phyloP scores from a whole-genome alignment of 2,329 filamentous ascomycete species.

The Proliferodiscus dingleyae region DNA sequence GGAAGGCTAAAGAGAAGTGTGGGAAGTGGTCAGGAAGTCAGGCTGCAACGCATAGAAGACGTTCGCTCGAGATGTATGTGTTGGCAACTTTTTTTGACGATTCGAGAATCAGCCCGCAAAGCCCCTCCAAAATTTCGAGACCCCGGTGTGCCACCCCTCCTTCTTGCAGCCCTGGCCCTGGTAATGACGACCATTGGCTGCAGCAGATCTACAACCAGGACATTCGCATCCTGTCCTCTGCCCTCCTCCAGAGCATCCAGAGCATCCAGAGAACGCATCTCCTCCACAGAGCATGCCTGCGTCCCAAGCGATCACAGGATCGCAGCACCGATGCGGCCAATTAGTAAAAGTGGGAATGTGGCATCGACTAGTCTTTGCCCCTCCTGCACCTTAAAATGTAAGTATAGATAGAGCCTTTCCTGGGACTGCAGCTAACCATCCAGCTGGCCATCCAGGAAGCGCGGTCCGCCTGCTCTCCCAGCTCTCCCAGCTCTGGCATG shows the following conservation, averaged over 20 bases:
- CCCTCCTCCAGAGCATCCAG: background rate
- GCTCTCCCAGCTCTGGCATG: no score
- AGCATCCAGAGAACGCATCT: no score
- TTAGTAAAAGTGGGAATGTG: background rate
- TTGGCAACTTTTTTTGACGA: constrained; percentile 13
- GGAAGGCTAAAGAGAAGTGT: no score
- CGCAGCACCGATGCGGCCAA: constrained; percentile 12
- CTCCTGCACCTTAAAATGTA: background rate
- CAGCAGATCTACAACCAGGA: no score
- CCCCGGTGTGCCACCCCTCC: background rate
- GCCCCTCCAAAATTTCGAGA: constrained; percentile 4
- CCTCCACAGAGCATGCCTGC: background rate
- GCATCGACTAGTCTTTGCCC: background rate
- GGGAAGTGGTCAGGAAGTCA: constrained; percentile 11
- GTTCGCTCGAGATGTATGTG: constrained; percentile 13
- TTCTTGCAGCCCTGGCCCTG: background rate
- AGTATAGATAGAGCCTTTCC: no score
- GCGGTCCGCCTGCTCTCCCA: background rate
- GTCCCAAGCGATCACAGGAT: constrained; percentile 17
- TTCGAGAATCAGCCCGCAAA: constrained; percentile 1
- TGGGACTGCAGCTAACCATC: no score
- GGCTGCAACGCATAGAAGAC: constrained; percentile 22
- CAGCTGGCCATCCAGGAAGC: background rate
- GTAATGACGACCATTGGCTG: background rate
- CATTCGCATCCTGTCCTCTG: no score